Evolutionary conservation across 352 stramenopile species (phyloP).

Genomic region (Phytophthora pistaciae): DNA sequence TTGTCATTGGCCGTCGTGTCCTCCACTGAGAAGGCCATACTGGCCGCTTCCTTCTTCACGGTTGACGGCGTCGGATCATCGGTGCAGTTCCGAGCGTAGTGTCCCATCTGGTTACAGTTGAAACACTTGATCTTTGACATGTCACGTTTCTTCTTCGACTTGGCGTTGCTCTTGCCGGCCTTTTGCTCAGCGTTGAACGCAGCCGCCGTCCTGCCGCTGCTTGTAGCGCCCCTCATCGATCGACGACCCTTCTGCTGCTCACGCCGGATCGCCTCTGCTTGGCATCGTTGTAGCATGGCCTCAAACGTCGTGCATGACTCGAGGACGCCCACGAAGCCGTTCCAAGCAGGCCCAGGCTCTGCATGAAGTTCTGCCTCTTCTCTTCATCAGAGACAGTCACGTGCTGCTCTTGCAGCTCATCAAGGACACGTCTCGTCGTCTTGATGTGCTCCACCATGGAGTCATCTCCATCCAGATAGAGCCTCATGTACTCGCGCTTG

Average conservation of each 20-base stretch:
- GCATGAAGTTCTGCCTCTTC: constrained; percentile 17
- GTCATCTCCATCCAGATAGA: background rate
- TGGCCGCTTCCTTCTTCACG: background rate
- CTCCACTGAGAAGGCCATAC: background rate
- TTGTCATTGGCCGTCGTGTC: too few species aligned
- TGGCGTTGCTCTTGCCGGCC: background rate
- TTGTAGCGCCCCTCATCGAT: background rate
- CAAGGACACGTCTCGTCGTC: constrained; percentile 14
- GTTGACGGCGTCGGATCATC: too few species aligned
- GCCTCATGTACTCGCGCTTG: background rate
- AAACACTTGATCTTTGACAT: background rate
- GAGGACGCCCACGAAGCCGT: constrained; percentile 14
- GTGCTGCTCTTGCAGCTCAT: constrained; percentile 16
- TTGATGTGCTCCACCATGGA: constrained; percentile 18
- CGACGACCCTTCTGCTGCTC: constrained; percentile 6
- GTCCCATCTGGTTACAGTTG: background rate
- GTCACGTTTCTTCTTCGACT: background rate
- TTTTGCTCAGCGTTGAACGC: background rate
- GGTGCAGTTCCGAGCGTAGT: background rate
- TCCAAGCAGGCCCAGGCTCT: constrained; percentile 16
- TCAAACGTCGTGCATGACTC: constrained; percentile 4
- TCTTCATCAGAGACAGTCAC: constrained; percentile 3
- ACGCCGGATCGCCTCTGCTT: constrained; percentile 13
- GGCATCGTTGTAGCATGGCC: constrained; percentile 4
- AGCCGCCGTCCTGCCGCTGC: background rate